Evolutionary conservation across 805 yeast species (phyloP).

Genomic region (Priceomyces castillae): DNA sequence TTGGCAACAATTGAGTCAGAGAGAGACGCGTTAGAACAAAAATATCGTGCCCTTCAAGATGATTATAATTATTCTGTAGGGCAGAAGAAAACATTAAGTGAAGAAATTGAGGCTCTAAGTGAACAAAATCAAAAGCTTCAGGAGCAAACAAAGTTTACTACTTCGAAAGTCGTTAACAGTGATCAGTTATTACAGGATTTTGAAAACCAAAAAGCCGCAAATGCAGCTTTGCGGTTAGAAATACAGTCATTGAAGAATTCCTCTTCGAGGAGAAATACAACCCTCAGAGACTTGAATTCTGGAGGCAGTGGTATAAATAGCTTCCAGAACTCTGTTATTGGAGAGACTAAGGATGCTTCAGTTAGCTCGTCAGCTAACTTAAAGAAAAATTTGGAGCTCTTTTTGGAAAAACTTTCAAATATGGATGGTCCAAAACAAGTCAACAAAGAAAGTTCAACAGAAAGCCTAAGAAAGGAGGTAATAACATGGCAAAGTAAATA

Average conservation of each 20-base stretch:
- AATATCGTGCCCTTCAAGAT: conserved; percentile 18
- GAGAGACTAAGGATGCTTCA: background rate
- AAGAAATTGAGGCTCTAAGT: conserved; percentile 19
- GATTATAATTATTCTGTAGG: conserved; percentile 19
- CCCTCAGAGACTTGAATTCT: conserved; percentile 4
- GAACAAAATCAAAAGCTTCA: conserved; percentile 13
- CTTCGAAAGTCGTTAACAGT: background rate
- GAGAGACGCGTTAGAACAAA: conserved; percentile 13
- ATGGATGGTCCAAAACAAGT: conserved; percentile 17
- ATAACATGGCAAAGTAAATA: conserved; percentile 50
- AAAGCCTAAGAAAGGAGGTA: conserved; percentile 27
- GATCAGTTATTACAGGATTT: conserved; percentile 19
- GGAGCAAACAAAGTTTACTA: background rate
- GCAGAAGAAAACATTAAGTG: conserved; percentile 19
- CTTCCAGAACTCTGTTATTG: background rate
- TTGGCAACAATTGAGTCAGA: conserved; percentile 16
- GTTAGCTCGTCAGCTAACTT: background rate
- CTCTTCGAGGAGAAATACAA: conserved; percentile 8
- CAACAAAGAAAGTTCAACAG: conserved; percentile 7
- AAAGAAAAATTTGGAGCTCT: conserved; percentile 13
- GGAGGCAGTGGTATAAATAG: background rate
- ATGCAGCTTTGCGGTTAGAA: conserved; percentile 36
- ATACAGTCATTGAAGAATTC: conserved; percentile 34
- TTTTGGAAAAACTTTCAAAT: conserved; percentile 27
- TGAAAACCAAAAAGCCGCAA: conserved; percentile 27